These are phyloP conservation scores for Fusarium sp. DNA, from an alignment of 2,329 filamentous ascomycete genomes.

Conservation along the genomic window DNA sequence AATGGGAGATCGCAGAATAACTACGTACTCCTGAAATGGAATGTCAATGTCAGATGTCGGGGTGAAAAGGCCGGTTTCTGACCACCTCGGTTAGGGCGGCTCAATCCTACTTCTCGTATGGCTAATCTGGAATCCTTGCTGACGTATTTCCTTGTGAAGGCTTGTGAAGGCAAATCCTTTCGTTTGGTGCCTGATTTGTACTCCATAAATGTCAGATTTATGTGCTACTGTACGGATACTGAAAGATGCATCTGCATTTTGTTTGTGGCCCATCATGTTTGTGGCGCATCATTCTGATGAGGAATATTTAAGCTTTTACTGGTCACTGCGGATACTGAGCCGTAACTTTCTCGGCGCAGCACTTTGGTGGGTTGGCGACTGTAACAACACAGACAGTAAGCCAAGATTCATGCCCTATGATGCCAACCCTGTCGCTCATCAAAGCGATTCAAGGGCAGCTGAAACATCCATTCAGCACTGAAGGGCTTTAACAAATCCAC, in stretches of 20 bases:
- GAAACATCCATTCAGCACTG: not conserved
- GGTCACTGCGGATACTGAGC: not conserved
- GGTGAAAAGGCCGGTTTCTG: not conserved
- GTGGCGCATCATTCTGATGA: not conserved
- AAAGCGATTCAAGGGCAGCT: not conserved
- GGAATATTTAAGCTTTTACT: not conserved
- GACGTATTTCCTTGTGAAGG: not conserved
- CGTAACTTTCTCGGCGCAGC: not conserved
- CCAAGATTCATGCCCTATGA: not conserved
- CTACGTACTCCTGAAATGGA: not conserved
- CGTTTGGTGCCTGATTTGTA: not conserved
- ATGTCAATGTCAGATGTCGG: conserved; percentile 7
- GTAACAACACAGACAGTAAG: not conserved
- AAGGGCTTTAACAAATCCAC: not conserved
- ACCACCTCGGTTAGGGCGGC: conserved; percentile 24
- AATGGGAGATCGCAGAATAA: not conserved
- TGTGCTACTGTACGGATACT: no score
- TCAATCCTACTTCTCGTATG: conserved; percentile 26
- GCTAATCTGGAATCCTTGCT: conserved; percentile 12
- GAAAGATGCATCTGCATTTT: not conserved
- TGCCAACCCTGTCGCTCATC: conserved; percentile 5
- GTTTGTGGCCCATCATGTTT: not conserved
- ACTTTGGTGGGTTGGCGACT: not conserved
- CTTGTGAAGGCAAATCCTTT: not conserved
- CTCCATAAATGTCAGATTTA: not conserved